phyloP scores from a whole-genome alignment of 805 yeast genomes.

The Candida chilensis region DNA sequence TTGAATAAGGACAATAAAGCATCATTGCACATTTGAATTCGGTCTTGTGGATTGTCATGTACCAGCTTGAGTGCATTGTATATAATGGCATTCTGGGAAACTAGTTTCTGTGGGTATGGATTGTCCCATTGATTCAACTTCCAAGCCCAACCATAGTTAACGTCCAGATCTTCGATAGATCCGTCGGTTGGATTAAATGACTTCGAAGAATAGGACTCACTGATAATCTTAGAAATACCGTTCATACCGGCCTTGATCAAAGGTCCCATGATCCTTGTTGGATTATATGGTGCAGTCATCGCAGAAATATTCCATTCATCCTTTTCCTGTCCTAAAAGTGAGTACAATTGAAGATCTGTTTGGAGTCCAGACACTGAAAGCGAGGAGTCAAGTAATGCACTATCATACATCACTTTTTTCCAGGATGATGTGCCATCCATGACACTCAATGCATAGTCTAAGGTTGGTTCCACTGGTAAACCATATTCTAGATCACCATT shows the following conservation, averaged over 20 bases:
- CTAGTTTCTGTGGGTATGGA: constrained; percentile 31
- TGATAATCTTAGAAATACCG: constrained; percentile 45
- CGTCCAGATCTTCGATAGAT: constrained; percentile 5
- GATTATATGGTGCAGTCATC: too few relatives aligned
- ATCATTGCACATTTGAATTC: constrained; percentile 8
- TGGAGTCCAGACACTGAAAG: too few relatives aligned
- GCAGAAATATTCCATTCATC: too few relatives aligned
- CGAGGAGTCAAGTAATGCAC: constrained; percentile 48
- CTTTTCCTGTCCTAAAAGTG: too few relatives aligned
- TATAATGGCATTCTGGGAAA: constrained; percentile 32
- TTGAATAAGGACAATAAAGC: too few relatives aligned
- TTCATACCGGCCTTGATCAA: constrained; percentile 49
- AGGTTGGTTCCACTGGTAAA: constrained; percentile 46
- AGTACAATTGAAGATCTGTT: too few relatives aligned
- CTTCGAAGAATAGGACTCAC: constrained; percentile 7
- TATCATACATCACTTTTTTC: constrained; percentile 41
- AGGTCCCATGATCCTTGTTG: too few relatives aligned
- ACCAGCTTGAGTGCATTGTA: constrained; percentile 44
- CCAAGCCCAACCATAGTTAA: constrained; percentile 60
- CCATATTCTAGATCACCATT: constrained; percentile 62
- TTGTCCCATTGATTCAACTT: constrained; percentile 72
- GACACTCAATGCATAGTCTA: constrained; percentile 40
- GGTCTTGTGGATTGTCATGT: constrained; percentile 19
- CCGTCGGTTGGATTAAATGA: background rate
- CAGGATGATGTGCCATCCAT: constrained; percentile 17